phyloP scores from a whole-genome alignment of 768 basidiomycete species.

The Pilatotrama ljubarskyi region DNA sequence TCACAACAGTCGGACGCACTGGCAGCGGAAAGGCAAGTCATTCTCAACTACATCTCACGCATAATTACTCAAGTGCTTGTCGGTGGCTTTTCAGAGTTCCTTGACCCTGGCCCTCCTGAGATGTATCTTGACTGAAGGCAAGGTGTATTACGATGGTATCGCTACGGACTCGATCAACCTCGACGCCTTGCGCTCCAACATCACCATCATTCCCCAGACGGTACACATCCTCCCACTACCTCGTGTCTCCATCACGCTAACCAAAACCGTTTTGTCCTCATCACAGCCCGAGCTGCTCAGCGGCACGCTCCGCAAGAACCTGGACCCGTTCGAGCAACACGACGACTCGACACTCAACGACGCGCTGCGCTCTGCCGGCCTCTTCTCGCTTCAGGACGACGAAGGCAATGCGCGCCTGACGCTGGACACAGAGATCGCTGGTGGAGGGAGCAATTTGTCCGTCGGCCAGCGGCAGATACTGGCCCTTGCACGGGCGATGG shows the following conservation, averaged over 20 bases:
- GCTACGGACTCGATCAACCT: conserved; percentile 50
- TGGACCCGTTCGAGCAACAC: conserved; percentile 60
- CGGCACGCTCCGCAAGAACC: conserved; percentile 56
- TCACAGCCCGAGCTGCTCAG: conserved; percentile 50
- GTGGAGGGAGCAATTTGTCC: conserved; percentile 48
- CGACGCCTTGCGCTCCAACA: conserved; percentile 49
- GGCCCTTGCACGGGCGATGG: conserved; percentile 58
- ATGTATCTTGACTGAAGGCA: conserved; percentile 53
- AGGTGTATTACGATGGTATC: conserved; percentile 52
- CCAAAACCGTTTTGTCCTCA: not conserved
- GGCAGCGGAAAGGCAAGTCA: conserved; percentile 50
- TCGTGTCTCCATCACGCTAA: not conserved
- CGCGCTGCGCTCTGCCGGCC: conserved; percentile 49
- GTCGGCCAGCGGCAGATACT: conserved; percentile 64
- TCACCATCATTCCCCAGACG: conserved; percentile 62
- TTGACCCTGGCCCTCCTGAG: conserved; percentile 55
- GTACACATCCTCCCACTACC: conserved; percentile 34
- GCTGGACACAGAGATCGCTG: conserved; percentile 46
- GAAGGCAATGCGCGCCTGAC: conserved; percentile 40
- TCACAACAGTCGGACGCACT: conserved; percentile 51
- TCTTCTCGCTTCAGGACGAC: conserved; percentile 42
- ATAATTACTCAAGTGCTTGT: no score
- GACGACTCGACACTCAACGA: conserved; percentile 54
- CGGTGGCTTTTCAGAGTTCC: conserved; percentile 38
- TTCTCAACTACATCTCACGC: no score